These are phyloP conservation scores for Pogostemon cablin DNA, from an alignment of 257 asterid genomes.

Conservation along the genomic window DNA sequence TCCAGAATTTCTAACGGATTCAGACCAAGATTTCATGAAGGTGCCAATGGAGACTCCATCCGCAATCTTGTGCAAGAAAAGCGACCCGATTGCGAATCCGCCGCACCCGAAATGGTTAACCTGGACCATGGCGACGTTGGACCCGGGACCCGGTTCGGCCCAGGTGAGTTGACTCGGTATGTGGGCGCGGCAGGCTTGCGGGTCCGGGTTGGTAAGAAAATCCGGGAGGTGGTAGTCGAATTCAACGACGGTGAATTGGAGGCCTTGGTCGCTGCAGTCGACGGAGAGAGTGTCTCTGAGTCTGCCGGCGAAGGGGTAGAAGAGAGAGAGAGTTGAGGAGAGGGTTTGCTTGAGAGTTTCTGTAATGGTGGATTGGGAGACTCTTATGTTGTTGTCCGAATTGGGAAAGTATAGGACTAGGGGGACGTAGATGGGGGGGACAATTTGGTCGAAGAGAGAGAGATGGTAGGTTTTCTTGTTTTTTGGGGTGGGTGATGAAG, in stretches of 20 bases:
- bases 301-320: conserved; percentile 52
- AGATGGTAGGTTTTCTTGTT: conserved; percentile 40
- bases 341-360: conserved; percentile 44
- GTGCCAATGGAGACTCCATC: conserved; percentile 42
- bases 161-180: conserved; percentile 42
- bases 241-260: conserved; percentile 35
- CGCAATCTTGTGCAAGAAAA: conserved; percentile 41
- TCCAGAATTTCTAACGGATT: not conserved
- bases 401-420: conserved; percentile 43
- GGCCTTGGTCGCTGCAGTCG: conserved; percentile 50
- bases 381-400: not conserved
- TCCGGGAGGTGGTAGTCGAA: conserved; percentile 28
- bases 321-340: conserved; percentile 40
- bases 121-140: conserved; percentile 42
- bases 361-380: conserved; percentile 1
- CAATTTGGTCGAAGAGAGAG: conserved; percentile 53
- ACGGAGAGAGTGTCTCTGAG: conserved; percentile 42
- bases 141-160: conserved; percentile 48
- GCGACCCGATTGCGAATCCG: conserved; percentile 41
- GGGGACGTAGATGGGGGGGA: conserved; percentile 48
- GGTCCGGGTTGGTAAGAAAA: conserved; percentile 39
- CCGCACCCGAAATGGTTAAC: conserved; percentile 46
- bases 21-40: conserved; percentile 50
- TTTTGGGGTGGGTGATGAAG: conserved; percentile 50
- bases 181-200: conserved; percentile 37